phyloP scores from a whole-genome alignment of 257 asterid genomes.

The Capsicum pubescens region DNA sequence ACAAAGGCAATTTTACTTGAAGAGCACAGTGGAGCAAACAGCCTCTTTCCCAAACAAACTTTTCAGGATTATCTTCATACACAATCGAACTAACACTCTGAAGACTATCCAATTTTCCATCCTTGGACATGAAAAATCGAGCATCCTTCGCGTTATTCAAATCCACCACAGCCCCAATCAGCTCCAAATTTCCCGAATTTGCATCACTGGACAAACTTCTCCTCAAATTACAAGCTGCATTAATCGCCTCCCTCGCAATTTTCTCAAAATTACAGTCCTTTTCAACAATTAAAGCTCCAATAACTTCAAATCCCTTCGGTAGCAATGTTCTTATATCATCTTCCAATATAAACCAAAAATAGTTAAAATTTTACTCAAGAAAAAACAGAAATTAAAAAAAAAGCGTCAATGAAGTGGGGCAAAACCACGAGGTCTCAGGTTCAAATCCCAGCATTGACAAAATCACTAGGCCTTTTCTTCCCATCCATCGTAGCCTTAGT shows the following conservation, averaged over 20 bases:
- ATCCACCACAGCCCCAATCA: slow-evolving; percentile 73
- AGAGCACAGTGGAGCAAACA: slow-evolving; percentile 73
- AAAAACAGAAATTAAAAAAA: too few species aligned
- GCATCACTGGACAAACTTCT: slow-evolving; percentile 43
- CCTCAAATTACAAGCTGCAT: slow-evolving; percentile 58
- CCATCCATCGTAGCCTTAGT: too few species aligned
- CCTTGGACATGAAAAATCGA: slow-evolving; percentile 62
- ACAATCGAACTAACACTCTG: slow-evolving; percentile 52
- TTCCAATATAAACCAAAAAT: slow-evolving; percentile 35
- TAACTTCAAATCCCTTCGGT: slow-evolving; percentile 81
- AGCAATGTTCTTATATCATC: slow-evolving; percentile 74
- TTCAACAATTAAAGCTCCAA: slow-evolving; percentile 70
- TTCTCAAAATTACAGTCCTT: slow-evolving; percentile 42
- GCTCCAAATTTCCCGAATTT: slow-evolving; percentile 31
- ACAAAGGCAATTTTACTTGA: slow-evolving; percentile 72
- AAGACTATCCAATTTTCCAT: slow-evolving; percentile 40
- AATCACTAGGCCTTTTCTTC: too few species aligned
- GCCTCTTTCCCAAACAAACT: slow-evolving; percentile 72
- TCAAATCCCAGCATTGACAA: too few species aligned
- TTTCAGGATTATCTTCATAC: slow-evolving; percentile 75
- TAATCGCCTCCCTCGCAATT: slow-evolving; percentile 59
- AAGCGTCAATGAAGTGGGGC: too few species aligned
- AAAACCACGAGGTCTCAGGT: too few species aligned
- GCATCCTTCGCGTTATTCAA: slow-evolving; percentile 49
- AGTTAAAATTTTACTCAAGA: not conserved